These are phyloP conservation scores for Babesia caballi DNA, from an alignment of 169 alveolate genomes.

Conservation along the genomic window DNA sequence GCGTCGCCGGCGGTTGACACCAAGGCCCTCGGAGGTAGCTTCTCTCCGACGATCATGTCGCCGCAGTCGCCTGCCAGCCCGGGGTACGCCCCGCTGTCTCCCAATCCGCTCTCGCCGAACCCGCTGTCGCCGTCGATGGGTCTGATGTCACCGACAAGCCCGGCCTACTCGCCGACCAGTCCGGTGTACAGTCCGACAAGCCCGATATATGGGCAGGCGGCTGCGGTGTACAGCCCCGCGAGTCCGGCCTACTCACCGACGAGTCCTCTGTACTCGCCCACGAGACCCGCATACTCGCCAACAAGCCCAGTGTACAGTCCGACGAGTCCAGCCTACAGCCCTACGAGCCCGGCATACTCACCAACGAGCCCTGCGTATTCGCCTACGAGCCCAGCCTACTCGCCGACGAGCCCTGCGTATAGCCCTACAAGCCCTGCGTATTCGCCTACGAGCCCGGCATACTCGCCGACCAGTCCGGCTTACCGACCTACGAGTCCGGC, in stretches of 20 bases:
- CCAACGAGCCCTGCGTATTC: conserved; percentile 78
- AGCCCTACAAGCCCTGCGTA: conserved; percentile 86
- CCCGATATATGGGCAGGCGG: conserved; percentile 50
- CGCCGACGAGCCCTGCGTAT: conserved; percentile 86
- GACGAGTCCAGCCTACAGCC: conserved; percentile 86
- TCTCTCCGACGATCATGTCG: conserved; percentile 84
- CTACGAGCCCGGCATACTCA: conserved; percentile 85
- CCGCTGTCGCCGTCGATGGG: conserved; percentile 66
- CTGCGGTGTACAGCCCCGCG: conserved; percentile 76
- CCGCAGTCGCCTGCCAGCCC: conserved; percentile 86
- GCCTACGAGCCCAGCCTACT: conserved; percentile 83
- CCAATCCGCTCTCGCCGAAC: conserved; percentile 60
- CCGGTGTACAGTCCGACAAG: conserved; percentile 72
- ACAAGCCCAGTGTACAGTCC: conserved; percentile 85
- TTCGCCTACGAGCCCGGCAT: conserved; percentile 81
- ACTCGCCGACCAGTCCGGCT: conserved; percentile 82
- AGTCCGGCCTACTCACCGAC: conserved; percentile 77
- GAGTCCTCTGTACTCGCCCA: conserved; percentile 65
- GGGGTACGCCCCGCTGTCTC: conserved; percentile 53
- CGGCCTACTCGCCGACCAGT: conserved; percentile 60
- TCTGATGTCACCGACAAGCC: conserved; percentile 70
- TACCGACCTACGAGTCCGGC: conserved; percentile 73
- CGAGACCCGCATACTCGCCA: conserved; percentile 72
- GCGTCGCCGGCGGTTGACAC: conserved; percentile 71
- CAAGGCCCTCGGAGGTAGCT: conserved; percentile 84